Evolutionary conservation across 1,284 basidiomycete species (phyloP).

Genomic region (Puccinia hordei): DNA sequence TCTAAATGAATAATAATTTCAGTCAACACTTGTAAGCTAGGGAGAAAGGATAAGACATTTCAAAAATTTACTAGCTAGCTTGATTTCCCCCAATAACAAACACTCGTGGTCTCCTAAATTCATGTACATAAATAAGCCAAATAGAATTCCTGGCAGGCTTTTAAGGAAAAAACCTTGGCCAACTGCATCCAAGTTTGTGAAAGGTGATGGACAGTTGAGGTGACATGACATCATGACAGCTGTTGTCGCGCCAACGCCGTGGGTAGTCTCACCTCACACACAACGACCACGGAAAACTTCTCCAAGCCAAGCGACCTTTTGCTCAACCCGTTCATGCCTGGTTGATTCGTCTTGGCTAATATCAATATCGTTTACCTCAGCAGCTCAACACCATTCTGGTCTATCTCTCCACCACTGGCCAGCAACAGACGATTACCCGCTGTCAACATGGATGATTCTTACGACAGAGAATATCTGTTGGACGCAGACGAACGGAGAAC

Average conservation of each 20-base stretch:
- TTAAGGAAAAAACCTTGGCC: too few relatives aligned
- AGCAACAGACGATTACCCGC: neutral
- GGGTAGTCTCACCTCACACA: too few relatives aligned
- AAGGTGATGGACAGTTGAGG: neutral
- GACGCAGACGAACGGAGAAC: neutral
- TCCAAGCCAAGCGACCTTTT: too few relatives aligned
- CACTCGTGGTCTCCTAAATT: too few relatives aligned
- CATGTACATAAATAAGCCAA: too few relatives aligned
- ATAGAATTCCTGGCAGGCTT: too few relatives aligned
- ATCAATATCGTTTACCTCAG: neutral
- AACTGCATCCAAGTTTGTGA: too few relatives aligned
- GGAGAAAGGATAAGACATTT: too few relatives aligned
- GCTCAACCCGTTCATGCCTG: slow-evolving; percentile 8
- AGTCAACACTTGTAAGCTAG: too few relatives aligned
- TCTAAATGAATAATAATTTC: too few relatives aligned
- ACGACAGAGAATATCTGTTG: slow-evolving; percentile 5
- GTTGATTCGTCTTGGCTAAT: neutral
- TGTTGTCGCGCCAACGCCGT: neutral
- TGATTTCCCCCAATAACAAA: too few relatives aligned
- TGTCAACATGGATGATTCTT: neutral
- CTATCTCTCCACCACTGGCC: neutral
- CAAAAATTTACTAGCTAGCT: too few relatives aligned
- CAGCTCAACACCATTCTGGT: neutral
- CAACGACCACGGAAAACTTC: neutral
- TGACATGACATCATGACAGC: neutral